Conservation (phyloP, 352 stramenopile genomes). For the Pythium myriotylum region DNA sequence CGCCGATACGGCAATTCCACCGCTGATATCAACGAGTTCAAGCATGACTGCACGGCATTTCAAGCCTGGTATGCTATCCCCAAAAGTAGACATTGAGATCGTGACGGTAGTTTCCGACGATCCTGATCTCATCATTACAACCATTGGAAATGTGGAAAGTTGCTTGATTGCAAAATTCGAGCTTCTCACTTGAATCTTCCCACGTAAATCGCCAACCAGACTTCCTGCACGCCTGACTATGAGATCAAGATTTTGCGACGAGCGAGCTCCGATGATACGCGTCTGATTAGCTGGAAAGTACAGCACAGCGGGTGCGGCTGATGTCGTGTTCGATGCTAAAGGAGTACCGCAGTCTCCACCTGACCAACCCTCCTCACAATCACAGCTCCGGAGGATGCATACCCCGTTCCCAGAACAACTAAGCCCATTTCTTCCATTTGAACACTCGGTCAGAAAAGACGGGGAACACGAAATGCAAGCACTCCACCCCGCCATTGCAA, state of each 20-base stretch:
- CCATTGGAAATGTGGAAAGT: neutral
- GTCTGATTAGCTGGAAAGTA: constrained; percentile 45
- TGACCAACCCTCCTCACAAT: constrained; percentile 44
- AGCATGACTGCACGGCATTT: constrained; percentile 45
- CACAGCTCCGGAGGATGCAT: constrained; percentile 56
- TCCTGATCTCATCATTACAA: constrained; percentile 8
- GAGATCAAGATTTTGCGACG: constrained; percentile 30
- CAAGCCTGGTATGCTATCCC: neutral
- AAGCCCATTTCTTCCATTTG: constrained; percentile 54
- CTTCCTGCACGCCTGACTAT: constrained; percentile 37
- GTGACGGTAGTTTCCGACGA: constrained; percentile 3
- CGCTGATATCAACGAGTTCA: constrained; percentile 29
- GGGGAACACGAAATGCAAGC: constrained; percentile 53
- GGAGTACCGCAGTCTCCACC: constrained; percentile 47
- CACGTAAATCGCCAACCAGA: constrained; percentile 15
- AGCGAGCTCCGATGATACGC: constrained; percentile 25
- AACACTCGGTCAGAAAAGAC: constrained; percentile 38
- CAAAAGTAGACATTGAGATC: constrained; percentile 7
- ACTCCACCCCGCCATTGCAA: constrained; percentile 56
- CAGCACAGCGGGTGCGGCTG: constrained; percentile 36
- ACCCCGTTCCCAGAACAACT: constrained; percentile 58
- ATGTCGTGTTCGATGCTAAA: neutral
- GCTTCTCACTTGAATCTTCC: constrained; percentile 8
- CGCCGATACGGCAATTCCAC: constrained; percentile 7
- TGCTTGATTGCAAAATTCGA: constrained; percentile 8